phyloP scores from a whole-genome alignment of 768 basidiomycete genomes.

The Ramaria sp. region DNA sequence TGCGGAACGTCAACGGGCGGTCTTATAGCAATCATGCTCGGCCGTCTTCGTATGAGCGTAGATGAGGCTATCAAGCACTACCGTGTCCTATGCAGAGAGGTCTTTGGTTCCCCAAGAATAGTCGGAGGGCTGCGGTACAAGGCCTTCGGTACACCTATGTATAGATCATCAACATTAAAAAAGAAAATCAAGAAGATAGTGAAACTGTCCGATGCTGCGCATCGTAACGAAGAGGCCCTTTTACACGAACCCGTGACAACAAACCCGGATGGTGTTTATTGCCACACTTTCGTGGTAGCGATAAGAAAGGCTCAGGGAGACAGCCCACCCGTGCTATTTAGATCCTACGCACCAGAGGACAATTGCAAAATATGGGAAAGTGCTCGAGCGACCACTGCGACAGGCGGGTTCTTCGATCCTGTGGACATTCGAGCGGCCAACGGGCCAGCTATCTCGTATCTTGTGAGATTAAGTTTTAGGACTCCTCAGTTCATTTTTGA shows the following conservation, averaged over 20 bases:
- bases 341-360: conserved; percentile 10
- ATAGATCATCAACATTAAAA: conserved; percentile 7
- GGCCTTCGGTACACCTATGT: conserved; percentile 1
- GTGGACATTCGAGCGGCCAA: background rate
- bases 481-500: background rate
- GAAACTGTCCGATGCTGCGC: background rate
- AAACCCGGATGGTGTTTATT: too few species aligned
- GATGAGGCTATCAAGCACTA: conserved; percentile 24
- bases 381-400: conserved; percentile 22
- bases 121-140: background rate
- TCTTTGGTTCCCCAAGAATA: conserved; percentile 17
- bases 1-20: conserved; percentile 26
- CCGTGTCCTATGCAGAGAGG: conserved; percentile 18
- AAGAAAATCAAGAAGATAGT: conserved; percentile 7
- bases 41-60: conserved; percentile 26
- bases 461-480: background rate
- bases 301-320: too few species aligned
- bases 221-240: too few species aligned
- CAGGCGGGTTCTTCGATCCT: conserved; percentile 17
- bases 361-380: conserved; percentile 22
- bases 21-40: conserved; percentile 31
- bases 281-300: conserved; percentile 12
- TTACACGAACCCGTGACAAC: too few species aligned
- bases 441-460: background rate
- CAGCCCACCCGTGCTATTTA: conserved; percentile 8